Percentiles rank a stretch among this genome's conserved stretches.
phyloP scores from a whole-genome alignment of 2,329 filamentous ascomycete species.

The Endocalyx cinctus region DNA sequence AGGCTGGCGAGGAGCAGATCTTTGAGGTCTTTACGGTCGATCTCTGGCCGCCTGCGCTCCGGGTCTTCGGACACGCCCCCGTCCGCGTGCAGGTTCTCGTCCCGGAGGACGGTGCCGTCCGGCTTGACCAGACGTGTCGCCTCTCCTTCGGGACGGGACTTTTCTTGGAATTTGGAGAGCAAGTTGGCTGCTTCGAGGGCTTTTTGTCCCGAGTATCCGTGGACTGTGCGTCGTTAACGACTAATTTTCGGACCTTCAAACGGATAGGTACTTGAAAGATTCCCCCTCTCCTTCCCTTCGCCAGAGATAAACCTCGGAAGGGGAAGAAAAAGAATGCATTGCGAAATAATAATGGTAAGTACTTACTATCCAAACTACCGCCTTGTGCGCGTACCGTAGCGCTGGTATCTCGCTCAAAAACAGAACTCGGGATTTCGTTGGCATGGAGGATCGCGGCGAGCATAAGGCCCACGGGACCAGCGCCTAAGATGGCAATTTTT shows the following conservation, averaged over 20 bases:
- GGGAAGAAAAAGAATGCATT: too few relatives aligned
- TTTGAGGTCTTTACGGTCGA: constrained; percentile 18
- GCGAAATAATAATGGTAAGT: too few relatives aligned
- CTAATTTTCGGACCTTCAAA: too few relatives aligned
- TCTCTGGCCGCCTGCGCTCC: constrained; percentile 16
- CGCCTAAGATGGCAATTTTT: constrained; percentile 29
- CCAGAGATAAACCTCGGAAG: too few relatives aligned
- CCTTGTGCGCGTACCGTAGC: constrained; percentile 37
- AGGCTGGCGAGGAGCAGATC: constrained; percentile 17
- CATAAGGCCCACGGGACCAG: constrained; percentile 25
- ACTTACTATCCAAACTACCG: constrained; percentile 49
- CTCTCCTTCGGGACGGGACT: constrained; percentile 18
- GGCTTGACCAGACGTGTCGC: constrained; percentile 7
- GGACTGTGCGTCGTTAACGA: too few relatives aligned
- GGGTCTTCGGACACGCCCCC: neutral
- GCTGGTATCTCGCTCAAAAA: constrained; percentile 27
- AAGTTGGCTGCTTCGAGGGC: constrained; percentile 27
- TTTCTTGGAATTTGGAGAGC: constrained; percentile 18
- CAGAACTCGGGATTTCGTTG: constrained; percentile 17
- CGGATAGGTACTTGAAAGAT: too few relatives aligned
- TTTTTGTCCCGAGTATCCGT: constrained; percentile 23
- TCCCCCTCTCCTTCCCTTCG: too few relatives aligned
- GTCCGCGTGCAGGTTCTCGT: neutral
- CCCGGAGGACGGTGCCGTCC: constrained; percentile 2
- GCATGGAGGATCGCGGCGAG: constrained; percentile 25